Base-by-base conservation (phyloP, 257 asterid genomes). In the Rubia yunnanensis region DNA sequence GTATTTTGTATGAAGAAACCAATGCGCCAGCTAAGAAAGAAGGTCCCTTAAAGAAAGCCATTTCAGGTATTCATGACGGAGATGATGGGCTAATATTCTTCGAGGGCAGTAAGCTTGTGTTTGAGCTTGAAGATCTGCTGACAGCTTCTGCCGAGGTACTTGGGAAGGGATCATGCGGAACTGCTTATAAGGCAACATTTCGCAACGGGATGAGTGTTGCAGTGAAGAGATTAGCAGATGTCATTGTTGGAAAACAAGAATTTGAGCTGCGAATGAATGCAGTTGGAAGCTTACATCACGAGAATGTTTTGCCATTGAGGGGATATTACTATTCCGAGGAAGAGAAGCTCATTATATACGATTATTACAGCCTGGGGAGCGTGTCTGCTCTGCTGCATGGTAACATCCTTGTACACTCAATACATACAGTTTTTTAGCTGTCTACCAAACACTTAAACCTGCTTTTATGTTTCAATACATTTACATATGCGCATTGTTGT, bases 101-200 rank as follows among this genome's bases (percentile, higher is more conserved):
- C 60, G 96, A 89, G 81, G 96, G 94, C 10, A 83, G 97, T 71
- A 85, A 80, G 60, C 85, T 73, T 68, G 88, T 88, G 3, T 90
- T 90, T 59, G 96, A 94, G 73, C 77, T 94, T 72, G 99, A 94
- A 76, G 99, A 90, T 73, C 77, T 94, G 69, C 73, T 94, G 76
- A 86, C 92, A 76, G 99, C 96, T 65, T 94, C 99, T 9, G 99
- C 94, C 1, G 96, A 88, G 71, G 97, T 88, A 0, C 60, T 94
- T 73, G 99, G 97, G 34, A 94, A 86, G 77, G 99, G 99, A 18
- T 82, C 95, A 0, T 88, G 82, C 49, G 97, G 99, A 31, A 90
- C 78, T 55, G 83, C 96, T 2, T 94, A 90, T 54, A 86, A 86
- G 84, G 99, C 94, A 3, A 82, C 85, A 60, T 70, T 89, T 18